Conservation (phyloP, 2,329 filamentous ascomycete genomes). For the Colletotrichum cuscutae region DNA sequence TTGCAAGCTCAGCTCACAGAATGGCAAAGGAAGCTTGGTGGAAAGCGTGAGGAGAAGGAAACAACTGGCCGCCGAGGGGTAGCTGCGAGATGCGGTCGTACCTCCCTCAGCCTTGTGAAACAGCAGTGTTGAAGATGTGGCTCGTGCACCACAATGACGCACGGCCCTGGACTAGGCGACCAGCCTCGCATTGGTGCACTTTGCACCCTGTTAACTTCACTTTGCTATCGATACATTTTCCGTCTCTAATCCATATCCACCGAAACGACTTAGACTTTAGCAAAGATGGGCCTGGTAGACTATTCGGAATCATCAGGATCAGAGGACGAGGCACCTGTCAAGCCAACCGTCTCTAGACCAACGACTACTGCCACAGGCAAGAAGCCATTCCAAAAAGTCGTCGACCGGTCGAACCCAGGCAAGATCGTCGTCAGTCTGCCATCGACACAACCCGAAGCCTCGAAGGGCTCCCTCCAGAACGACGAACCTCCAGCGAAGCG, state of each 20-base stretch:
- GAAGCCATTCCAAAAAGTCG: slow-evolving; percentile 79
- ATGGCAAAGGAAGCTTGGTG: slow-evolving; percentile 7
- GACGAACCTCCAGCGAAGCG: slow-evolving; percentile 77
- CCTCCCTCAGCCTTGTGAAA: slow-evolving; percentile 37
- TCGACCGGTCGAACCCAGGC: slow-evolving; percentile 82
- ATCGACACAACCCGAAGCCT: slow-evolving; percentile 51
- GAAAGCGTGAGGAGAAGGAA: background rate
- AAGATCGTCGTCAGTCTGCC: slow-evolving; percentile 88
- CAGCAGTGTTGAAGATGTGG: slow-evolving; percentile 16
- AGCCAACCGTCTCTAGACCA: slow-evolving; percentile 44
- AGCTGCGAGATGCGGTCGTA: slow-evolving; percentile 3
- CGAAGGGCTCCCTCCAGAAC: slow-evolving; percentile 42
- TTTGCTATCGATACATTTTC: background rate
- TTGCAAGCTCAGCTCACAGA: slow-evolving; percentile 31
- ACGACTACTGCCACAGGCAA: slow-evolving; percentile 47
- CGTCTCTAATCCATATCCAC: background rate
- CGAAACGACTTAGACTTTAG: background rate
- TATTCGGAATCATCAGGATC: slow-evolving; percentile 85
- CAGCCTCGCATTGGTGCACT: slow-evolving; percentile 14
- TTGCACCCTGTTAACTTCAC: slow-evolving; percentile 4
- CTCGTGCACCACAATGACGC: slow-evolving; percentile 22
- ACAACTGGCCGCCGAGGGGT: slow-evolving; percentile 17
- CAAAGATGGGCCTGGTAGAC: slow-evolving; percentile 79
- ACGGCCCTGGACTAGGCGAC: slow-evolving; percentile 5
- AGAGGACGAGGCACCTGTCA: slow-evolving; percentile 53